Percentiles rank a stretch among this genome's conserved stretches.
These are phyloP conservation scores for Coffea canephora DNA, from an alignment of 257 asterid genomes.

Conservation along the genomic window DNA sequence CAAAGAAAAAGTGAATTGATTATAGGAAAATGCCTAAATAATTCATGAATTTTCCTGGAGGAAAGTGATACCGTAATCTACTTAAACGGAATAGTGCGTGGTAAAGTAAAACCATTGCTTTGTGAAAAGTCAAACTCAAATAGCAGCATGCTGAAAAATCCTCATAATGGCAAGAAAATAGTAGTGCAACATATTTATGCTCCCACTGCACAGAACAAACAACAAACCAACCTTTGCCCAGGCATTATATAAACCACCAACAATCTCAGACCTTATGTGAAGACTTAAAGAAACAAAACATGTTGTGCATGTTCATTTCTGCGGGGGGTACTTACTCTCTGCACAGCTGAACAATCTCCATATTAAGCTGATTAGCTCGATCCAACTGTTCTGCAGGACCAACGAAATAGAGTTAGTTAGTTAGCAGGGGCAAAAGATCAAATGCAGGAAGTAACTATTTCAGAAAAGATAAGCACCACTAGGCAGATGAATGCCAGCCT, in stretches of 20 bases:
- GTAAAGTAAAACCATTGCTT: neutral
- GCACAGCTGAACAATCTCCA: conserved; percentile 72
- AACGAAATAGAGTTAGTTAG: conserved; percentile 21
- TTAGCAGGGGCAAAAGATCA: neutral
- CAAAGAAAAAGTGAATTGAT: neutral
- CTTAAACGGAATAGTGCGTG: too few species aligned
- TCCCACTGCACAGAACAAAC: neutral
- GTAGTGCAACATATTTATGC: neutral
- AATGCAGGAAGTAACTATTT: conserved; percentile 14
- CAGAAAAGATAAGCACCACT: conserved; percentile 50
- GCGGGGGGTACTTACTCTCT: conserved; percentile 63
- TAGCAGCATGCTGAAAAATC: neutral
- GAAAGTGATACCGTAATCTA: neutral
- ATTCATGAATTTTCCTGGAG: neutral
- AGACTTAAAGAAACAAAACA: neutral
- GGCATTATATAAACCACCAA: neutral
- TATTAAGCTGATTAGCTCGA: conserved; percentile 60
- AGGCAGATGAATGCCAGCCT: conserved; percentile 93
- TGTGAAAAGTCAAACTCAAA: neutral
- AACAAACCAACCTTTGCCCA: neutral
- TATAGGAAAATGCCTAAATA: neutral
- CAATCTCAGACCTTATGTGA: neutral
- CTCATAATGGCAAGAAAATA: neutral
- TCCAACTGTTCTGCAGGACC: conserved; percentile 66
- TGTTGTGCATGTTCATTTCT: neutral